phyloP scores from a whole-genome alignment of 1,284 basidiomycete genomes.

The Cutaneotrichosporon cyanovorans region DNA sequence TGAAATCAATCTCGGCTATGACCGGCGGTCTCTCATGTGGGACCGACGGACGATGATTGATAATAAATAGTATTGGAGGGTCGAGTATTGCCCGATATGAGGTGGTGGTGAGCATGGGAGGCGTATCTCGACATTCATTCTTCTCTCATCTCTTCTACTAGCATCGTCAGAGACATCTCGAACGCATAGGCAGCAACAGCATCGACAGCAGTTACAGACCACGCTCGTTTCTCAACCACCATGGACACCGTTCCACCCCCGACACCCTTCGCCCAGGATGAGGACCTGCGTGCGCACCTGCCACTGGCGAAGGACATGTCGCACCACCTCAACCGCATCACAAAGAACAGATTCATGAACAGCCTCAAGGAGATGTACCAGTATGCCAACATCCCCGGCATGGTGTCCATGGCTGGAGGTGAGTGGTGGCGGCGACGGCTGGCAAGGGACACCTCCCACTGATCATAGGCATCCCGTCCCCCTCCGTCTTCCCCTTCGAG shows the following conservation, averaged over 20 bases:
- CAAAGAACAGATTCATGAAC: slow-evolving; percentile 52
- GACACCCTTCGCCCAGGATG: neutral
- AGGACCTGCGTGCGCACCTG: slow-evolving; percentile 6
- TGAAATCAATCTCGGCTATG: no score
- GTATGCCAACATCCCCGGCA: slow-evolving; percentile 33
- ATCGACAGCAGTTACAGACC: neutral
- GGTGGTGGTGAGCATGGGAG: no score
- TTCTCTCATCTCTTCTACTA: no score
- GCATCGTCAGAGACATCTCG: neutral
- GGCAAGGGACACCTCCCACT: neutral
- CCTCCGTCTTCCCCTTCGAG: slow-evolving; percentile 47
- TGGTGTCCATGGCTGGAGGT: slow-evolving; percentile 20
- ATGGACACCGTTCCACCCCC: slow-evolving; percentile 1
- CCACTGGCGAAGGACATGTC: slow-evolving; percentile 52
- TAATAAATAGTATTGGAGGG: no score
- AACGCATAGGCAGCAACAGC: neutral
- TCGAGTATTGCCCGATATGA: no score
- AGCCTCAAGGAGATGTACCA: slow-evolving; percentile 55
- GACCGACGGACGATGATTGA: no score
- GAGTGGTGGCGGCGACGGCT: neutral
- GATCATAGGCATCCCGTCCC: slow-evolving; percentile 42
- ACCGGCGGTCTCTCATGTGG: no score
- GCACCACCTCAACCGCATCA: slow-evolving; percentile 55
- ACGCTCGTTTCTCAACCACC: neutral
- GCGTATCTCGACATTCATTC: no score